These are phyloP conservation scores for Tolypocladium cylindrosporum DNA, from an alignment of 2,329 filamentous ascomycete species.

Conservation along the genomic window DNA sequence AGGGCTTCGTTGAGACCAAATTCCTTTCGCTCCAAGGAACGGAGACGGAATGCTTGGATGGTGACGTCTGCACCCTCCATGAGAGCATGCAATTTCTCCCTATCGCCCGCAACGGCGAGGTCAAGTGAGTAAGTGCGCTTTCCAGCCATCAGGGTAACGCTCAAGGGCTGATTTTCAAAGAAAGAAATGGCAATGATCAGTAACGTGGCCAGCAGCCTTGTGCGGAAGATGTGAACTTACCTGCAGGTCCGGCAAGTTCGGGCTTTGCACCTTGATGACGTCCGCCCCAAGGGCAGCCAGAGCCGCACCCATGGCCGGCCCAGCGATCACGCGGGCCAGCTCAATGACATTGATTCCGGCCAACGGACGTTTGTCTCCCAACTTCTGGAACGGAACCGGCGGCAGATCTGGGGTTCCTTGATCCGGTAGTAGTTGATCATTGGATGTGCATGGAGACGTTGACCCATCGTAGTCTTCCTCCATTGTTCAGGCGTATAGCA, in stretches of 20 bases:
- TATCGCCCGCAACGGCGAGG: constrained; percentile 30
- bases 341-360: constrained; percentile 40
- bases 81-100: constrained; percentile 26
- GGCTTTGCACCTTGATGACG: constrained; percentile 16
- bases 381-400: constrained; percentile 19
- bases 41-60: constrained; percentile 1
- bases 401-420: constrained; percentile 21
- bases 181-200: too few relatives aligned
- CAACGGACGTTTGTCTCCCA: constrained; percentile 23
- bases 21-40: constrained; percentile 35
- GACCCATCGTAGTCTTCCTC: constrained; percentile 13
- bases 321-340: constrained; percentile 36
- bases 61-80: constrained; percentile 33
- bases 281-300: constrained; percentile 34
- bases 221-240: constrained; percentile 28
- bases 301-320: constrained; percentile 30
- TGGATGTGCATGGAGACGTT: constrained; percentile 5
- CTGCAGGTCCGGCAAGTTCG: constrained; percentile 33
- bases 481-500: constrained; percentile 14
- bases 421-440: constrained; percentile 27
- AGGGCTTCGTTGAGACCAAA: constrained; percentile 31
- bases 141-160: constrained; percentile 20
- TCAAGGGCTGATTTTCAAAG: constrained; percentile 31
- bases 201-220: too few relatives aligned
- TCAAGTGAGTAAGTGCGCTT: constrained; percentile 25